Base-by-base conservation (phyloP, 129 eudicot species). In the Tagetes erecta region DNA sequence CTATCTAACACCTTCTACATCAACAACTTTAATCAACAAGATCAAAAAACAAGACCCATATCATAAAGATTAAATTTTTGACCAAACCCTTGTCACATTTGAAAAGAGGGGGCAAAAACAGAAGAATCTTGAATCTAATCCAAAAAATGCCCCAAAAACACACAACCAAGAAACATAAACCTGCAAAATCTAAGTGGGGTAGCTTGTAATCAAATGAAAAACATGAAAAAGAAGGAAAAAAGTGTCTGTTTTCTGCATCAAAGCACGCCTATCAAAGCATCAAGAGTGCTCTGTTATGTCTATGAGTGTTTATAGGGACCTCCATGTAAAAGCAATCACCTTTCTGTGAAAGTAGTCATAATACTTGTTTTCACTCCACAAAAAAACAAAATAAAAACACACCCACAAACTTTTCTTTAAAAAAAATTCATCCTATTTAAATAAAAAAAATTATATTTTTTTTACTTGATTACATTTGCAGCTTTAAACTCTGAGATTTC, bases 241-340 rank as follows among this genome's bases (percentile, higher is more conserved):
- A 82, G 85, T 20, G 74, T 33, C 79, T 68, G 78, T 53, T 42
- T 82, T 78, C 67, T 89, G 78, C 85, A 86, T 86, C 92, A 79
- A 85, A 92, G 98, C 98, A 92, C 98, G 96, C 98, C 84, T 83
- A 87, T 75, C 98, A 80, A 92, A 90, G 98, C 92, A 85, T 88
- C 20, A 78, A 77, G 98, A 87, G 89, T 84, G 85, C 86, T 72
- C 83, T 70, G 84, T 83, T 72, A 81, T 70, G 84, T 83, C 57
- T 88, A 80, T 83, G 83, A 79, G 83, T 82, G 83, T 76, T 82
- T 85, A 83, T 78, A 78, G 78, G 75, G 68, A 38, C 68, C 78
- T 67, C 81, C 77, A 76, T 80, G 59, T 45, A 78, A 87, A 93
- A 90, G 95, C 90, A 86, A 86, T 80, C 73, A 92, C 98, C 95